Evolutionary conservation across 208 protist genomes (phyloP).

Genomic region (Strigomonas culicis): DNA sequence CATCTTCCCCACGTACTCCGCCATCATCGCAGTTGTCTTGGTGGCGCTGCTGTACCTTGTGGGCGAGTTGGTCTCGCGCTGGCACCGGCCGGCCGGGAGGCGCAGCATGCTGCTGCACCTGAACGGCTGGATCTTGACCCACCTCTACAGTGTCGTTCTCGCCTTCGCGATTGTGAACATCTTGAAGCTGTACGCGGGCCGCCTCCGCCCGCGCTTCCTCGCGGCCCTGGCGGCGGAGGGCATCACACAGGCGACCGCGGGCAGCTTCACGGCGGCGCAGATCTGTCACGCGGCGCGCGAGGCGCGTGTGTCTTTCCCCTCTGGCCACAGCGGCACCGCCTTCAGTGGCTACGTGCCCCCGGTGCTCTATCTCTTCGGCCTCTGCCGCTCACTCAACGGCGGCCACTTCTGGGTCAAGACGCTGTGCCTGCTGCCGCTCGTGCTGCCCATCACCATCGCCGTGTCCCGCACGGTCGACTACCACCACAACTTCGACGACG

Average conservation of each 20-base stretch:
- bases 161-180: constrained; percentile 45
- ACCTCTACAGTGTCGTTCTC: constrained; percentile 35
- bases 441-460: constrained; percentile 52
- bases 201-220: constrained; percentile 88
- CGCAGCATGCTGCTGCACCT: constrained; percentile 17
- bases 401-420: constrained; percentile 39
- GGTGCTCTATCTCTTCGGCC: constrained; percentile 64
- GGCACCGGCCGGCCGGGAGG: constrained; percentile 6
- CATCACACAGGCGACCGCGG: constrained; percentile 24
- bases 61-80: constrained; percentile 26
- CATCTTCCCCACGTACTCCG: constrained; percentile 44
- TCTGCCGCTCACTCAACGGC: constrained; percentile 40
- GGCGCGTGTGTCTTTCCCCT: constrained; percentile 86
- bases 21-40: constrained; percentile 23
- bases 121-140: constrained; percentile 34
- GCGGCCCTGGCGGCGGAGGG: constrained; percentile 32
- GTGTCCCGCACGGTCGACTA: constrained; percentile 76
- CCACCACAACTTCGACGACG: constrained; percentile 83
- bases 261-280: constrained; percentile 17
- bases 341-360: constrained; percentile 72
- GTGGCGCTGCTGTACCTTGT: constrained; percentile 21
- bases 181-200: constrained; percentile 73
- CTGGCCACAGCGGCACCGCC: constrained; percentile 77
- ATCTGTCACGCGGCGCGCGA: constrained; percentile 53
- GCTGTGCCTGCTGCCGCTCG: constrained; percentile 46